These are phyloP conservation scores for Diaporthe vexans DNA, from an alignment of 2,329 filamentous ascomycete genomes.

Conservation along the genomic window DNA sequence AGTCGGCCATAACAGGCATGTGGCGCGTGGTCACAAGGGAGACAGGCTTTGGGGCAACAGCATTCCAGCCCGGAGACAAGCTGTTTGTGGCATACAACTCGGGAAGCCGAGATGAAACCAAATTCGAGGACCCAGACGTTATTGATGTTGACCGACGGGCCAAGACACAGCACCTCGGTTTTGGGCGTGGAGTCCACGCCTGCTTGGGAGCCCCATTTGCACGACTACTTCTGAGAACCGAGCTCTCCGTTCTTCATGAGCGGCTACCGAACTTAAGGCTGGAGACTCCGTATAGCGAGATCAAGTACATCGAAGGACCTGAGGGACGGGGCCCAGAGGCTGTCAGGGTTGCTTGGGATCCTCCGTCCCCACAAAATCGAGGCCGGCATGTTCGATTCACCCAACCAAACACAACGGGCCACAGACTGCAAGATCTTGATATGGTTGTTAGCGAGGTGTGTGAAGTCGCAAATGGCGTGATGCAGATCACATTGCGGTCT, in stretches of 20 bases:
- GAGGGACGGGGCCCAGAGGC: not conserved
- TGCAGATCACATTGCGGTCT: not conserved
- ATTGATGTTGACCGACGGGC: not conserved
- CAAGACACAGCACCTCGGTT: not conserved
- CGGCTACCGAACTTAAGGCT: not conserved
- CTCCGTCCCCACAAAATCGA: not conserved
- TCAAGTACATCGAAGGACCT: not conserved
- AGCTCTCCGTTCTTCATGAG: not conserved
- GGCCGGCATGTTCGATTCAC: no score
- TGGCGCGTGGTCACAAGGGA: slow-evolving; percentile 3
- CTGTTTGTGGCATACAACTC: not conserved
- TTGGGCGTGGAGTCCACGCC: not conserved
- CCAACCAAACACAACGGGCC: not conserved
- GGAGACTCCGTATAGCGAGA: not conserved
- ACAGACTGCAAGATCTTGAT: not conserved
- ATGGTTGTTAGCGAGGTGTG: not conserved
- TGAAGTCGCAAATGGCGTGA: not conserved
- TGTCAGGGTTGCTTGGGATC: not conserved
- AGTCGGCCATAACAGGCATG: slow-evolving; percentile 12
- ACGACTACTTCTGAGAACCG: not conserved
- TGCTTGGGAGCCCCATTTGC: not conserved
- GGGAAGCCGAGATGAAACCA: not conserved
- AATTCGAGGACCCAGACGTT: not conserved
- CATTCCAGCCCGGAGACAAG: not conserved
- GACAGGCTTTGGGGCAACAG: not conserved